phyloP scores from a whole-genome alignment of 495 filamentous ascomycete species.

The Cercophora sp. region DNA sequence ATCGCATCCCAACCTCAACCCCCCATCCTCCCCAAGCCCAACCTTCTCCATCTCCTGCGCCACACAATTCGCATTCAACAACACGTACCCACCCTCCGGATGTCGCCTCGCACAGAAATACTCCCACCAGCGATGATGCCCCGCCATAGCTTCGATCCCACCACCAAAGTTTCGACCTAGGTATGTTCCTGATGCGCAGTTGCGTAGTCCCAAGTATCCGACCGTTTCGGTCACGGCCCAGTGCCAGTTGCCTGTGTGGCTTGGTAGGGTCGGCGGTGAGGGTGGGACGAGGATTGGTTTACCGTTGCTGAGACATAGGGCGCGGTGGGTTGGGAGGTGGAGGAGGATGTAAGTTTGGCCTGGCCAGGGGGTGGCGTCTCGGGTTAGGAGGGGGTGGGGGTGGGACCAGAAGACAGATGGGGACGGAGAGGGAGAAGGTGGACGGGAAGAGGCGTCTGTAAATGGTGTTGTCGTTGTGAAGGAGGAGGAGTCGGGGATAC shows the following conservation, averaged over 20 bases:
- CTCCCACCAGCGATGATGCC: conserved; percentile 3
- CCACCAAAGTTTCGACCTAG: not conserved
- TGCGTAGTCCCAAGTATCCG: not conserved
- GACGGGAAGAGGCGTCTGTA: too few relatives aligned
- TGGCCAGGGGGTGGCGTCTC: conserved; percentile 1
- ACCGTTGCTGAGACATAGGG: not conserved
- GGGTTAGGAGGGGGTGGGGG: not conserved
- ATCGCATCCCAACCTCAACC: not conserved
- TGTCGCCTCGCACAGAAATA: not conserved
- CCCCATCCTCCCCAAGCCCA: not conserved
- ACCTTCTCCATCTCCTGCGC: not conserved
- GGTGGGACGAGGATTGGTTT: not conserved
- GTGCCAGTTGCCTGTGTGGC: not conserved
- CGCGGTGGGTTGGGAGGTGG: not conserved
- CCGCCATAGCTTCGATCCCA: not conserved
- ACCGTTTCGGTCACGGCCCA: not conserved
- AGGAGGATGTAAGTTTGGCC: not conserved
- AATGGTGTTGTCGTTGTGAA: too few relatives aligned
- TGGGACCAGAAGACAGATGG: not conserved
- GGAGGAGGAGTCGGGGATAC: too few relatives aligned
- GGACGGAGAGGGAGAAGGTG: not conserved
- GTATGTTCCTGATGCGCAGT: not conserved
- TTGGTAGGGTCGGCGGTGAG: not conserved
- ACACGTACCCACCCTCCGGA: not conserved
- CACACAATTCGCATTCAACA: not conserved